Base-by-base conservation (phyloP, 768 basidiomycete species). In the Hirschioporus abietinus region DNA sequence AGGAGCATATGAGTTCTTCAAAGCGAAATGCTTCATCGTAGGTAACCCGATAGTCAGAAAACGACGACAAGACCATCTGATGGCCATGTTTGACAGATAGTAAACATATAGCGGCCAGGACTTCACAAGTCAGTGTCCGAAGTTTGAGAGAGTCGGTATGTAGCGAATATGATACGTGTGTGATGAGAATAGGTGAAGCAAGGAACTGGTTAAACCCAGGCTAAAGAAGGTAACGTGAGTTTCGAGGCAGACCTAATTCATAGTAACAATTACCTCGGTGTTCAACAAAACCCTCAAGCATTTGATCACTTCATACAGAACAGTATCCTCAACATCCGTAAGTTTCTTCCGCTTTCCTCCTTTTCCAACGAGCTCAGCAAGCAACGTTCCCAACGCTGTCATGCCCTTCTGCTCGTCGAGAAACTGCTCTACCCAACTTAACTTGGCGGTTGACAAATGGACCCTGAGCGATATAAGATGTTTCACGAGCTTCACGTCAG, bases 231-330 rank as follows among this genome's bases (percentile, higher is more conserved):
- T 27, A n/a, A 67, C 23, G 68, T 58, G 60, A 69, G 34, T 58
- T 42, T 58, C 63, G n/a, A 58, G 35, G 58, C 30, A 30, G 30
- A 30, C 30, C 30, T 8, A 30, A 30, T 30, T 30, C 30, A 30
- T 30, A 59, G 36, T 64, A 68, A 58, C 26, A 68, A 88, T 74
- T 71, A 93, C 95, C 77, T 91, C 87, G 0, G 90, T 96, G 71
- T 97, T 97, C 69, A 95, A 78, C 20, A 98, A 76, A 0, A 90
- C 90, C 57, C 94, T 81, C 25, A 97, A 76, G 73, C 92, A 95
- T 72, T 89, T 92, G 69, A 93, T 81, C 25, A 88, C 75, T 73
- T 96, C 94, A 34, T 89, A 71, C 27, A 95, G 78, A 1, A 89
- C 86, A 1, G 82, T 84, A 15, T 82, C 84, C 73, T 93, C 91